phyloP scores from a whole-genome alignment of 2,329 filamentous ascomycete species.

The Mycosphaerelloides madeirae region DNA sequence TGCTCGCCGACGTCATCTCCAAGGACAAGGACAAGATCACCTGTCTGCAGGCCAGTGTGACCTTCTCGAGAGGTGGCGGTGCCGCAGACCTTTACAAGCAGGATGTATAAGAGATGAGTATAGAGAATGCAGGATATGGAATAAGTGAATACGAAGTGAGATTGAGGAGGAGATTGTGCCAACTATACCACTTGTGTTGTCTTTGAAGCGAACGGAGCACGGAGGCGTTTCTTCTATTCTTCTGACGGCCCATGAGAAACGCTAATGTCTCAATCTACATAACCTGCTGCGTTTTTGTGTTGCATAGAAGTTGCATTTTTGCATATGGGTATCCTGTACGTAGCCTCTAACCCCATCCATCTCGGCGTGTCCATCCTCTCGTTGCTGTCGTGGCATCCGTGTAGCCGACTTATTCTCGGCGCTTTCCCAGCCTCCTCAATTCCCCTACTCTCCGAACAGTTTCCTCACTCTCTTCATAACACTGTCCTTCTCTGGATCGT shows the following conservation, averaged over 20 bases:
- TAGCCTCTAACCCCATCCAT: not conserved
- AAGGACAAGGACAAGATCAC: slow-evolving; percentile 71
- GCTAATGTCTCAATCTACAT: slow-evolving; percentile 1
- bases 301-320: not conserved
- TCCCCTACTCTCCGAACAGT: slow-evolving; percentile 61
- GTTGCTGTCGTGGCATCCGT: not conserved
- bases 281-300: not conserved
- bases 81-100: slow-evolving; percentile 19
- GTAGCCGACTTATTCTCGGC: not conserved
- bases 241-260: slow-evolving; percentile 8
- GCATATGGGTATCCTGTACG: slow-evolving; percentile 4
- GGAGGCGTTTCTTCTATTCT: slow-evolving; percentile 1
- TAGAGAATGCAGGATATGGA: not conserved
- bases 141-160: not conserved
- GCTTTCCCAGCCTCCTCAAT: not conserved
- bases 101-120: slow-evolving; percentile 14
- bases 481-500: slow-evolving; percentile 98
- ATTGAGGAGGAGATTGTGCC: not conserved
- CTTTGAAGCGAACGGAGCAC: not conserved
- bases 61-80: slow-evolving; percentile 49
- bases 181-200: not conserved
- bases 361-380: not conserved
- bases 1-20: slow-evolving; percentile 78
- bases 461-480: slow-evolving; percentile 81
- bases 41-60: slow-evolving; percentile 73